A percentile compares a stretch with the other conserved stretches of the same genome.
Evolutionary conservation across 1,284 basidiomycete species (phyloP).

Genomic region (Rhodotorula sp.): DNA sequence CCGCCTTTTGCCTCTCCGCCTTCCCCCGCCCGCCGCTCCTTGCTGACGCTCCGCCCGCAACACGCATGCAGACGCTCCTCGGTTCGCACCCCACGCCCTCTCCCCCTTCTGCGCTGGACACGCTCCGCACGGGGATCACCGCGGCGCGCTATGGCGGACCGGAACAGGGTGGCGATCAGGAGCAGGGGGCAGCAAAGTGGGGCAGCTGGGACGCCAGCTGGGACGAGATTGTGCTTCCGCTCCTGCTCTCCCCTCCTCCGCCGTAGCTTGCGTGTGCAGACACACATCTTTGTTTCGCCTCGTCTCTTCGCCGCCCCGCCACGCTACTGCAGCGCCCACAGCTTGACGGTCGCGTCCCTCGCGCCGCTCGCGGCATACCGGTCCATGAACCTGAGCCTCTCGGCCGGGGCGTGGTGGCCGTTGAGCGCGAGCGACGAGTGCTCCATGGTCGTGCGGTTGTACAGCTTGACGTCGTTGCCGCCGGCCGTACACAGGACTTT

Average conservation of each 20-base stretch:
- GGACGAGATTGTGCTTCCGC: conserved; percentile 67
- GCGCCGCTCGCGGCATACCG: conserved; percentile 90
- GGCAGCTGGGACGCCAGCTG: conserved; percentile 82
- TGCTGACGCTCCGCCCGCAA: background rate
- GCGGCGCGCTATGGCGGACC: conserved; percentile 17
- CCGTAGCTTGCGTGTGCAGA: too few species aligned
- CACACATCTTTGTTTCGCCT: background rate
- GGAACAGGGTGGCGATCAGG: background rate
- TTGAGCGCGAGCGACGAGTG: conserved; percentile 81
- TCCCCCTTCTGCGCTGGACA: conserved; percentile 19
- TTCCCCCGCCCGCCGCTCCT: too few species aligned
- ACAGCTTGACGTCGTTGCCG: conserved; percentile 91
- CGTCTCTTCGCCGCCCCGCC: background rate
- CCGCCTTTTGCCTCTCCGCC: conserved; percentile 12
- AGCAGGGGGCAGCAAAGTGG: conserved; percentile 59
- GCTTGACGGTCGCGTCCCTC: conserved; percentile 82
- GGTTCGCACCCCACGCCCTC: conserved; percentile 60
- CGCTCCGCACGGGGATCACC: conserved; percentile 30
- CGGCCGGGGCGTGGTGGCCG: conserved; percentile 88
- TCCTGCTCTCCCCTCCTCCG: conserved; percentile 50
- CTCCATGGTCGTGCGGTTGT: conserved; percentile 92
- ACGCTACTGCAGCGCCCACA: conserved; percentile 78
- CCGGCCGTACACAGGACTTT: conserved; percentile 93
- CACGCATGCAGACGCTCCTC: conserved; percentile 60
- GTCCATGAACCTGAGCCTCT: conserved; percentile 92